Evolutionary conservation across 2,329 filamentous ascomycete genomes (phyloP), one percentile per base, ranked within the genome.

Genomic region (Aspergillus pseudoglaucus): DNA sequence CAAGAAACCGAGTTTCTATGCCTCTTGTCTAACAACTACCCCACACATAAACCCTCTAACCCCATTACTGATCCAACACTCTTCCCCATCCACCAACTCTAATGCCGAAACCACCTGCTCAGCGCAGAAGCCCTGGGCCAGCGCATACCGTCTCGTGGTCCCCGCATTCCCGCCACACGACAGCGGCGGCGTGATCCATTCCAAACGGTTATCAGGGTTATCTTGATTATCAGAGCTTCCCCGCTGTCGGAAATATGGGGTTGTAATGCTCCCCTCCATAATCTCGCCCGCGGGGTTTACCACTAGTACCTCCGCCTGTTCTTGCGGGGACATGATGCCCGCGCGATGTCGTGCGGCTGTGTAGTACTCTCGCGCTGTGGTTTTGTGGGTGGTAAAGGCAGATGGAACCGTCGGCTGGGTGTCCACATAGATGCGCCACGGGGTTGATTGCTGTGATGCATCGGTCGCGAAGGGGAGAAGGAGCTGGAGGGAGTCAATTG

Each of bases 51-150:
- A 95, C 0, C 91, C 91, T 54, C 86, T 79, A 1, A 91, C 85
- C 0, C 87, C 90, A 66, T 91, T 96, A 66, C 90, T 95, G 46
- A 96, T 71, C 87, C 89, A 95, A 52, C 90, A 86, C 46, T 84
- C 77, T 65, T 96, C 90, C 1, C 84, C 87, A 53, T 88, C 75
- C 3, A 75, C 62, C 10, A 95, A 65, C 6, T 82, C 82, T 10
- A 76, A 70, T 2, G 73, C 73, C n/a, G 65, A 66, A 14, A 95
- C 73, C 3, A 72, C 66, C 53, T 82, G 78, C 61, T 94, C 87
- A 25, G 77, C 73, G 46, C 80, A 90, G 40, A 93, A 70, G 0
- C 80, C 76, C 47, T 74, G 79, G 50, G 85, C 79, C 38, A 97
- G 64, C n/a, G 88, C 86, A 84, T 89, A 95, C 49, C 88, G 76